Evolutionary conservation across 768 basidiomycete species (phyloP), one percentile per base, ranked within the genome.

Genomic region (Mycena amicta): DNA sequence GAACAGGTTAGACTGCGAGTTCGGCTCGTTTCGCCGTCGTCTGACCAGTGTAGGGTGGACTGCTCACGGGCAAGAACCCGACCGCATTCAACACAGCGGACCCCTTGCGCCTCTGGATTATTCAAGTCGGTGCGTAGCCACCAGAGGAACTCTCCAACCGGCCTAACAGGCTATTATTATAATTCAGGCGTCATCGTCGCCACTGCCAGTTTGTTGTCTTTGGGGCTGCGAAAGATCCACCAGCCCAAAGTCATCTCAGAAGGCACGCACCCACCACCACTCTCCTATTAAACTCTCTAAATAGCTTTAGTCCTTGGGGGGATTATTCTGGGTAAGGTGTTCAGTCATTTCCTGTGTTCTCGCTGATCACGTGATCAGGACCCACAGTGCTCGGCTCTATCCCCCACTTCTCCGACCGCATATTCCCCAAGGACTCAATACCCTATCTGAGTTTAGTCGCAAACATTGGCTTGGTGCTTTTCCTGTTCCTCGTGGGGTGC

Each of bases 211-310:
- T 61, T 91, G 22, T 82, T 95, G n/a, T 83, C 87, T 1, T 80
- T 93, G 16, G 77, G 71, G 3, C 78, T 98, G 33, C 77, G 83
- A n/a, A 89, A 82, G 70, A 74, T 96, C 30, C 82, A 83, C 23
- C 96, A 98, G 66, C 96, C 96, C 3, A 88, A 84, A 67, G 90
- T 92, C 47, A 92, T 92, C 26, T 87, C 90, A 5, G 90, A 92
- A 64, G 79, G 58, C 50, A 3, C 25, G 31, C 15, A 33, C 15
- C 6, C 18, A n/a, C n/a, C n/a, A n/a, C n/a, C n/a, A n/a, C n/a
- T n/a, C n/a, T 15, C 13, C n/a, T 26, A 20, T 8, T 22, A 2
- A 25, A 39, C 12, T 41, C 49, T 25, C 23, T 45, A 28, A 23
- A 12, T 6, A 49, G 4, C 3, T 31, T n/a, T 13, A 60, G 85